Conservation (phyloP, 2,329 filamentous ascomycete genomes). For the Cadophora luteo-olivacea region DNA sequence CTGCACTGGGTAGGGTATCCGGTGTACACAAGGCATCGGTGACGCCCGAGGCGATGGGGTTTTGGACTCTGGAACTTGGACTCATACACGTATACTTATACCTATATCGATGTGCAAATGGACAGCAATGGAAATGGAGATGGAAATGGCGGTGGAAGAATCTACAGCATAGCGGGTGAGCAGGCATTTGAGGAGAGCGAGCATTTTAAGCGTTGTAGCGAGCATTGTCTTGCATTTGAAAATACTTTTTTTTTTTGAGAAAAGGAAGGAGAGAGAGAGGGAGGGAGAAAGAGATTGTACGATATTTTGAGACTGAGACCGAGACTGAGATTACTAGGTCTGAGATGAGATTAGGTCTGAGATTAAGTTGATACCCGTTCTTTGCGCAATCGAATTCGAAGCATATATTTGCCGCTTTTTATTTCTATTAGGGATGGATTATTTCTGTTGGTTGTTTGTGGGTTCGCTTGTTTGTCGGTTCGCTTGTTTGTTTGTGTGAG, state of each 20-base stretch:
- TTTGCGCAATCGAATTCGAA: slow-evolving; percentile 1
- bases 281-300: not conserved
- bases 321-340: too few relatives aligned
- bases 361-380: slow-evolving; percentile 10
- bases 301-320: not conserved
- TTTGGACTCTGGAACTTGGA: too few relatives aligned
- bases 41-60: too few relatives aligned
- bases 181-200: not conserved
- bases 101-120: not conserved
- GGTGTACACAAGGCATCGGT: too few relatives aligned
- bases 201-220: not conserved
- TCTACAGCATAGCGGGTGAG: not conserved
- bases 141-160: not conserved
- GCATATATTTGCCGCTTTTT: not conserved
- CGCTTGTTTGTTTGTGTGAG: too few relatives aligned
- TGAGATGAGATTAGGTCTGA: not conserved
- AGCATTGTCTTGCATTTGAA: not conserved
- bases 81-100: not conserved
- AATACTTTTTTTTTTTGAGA: not conserved
- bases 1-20: too few relatives aligned
- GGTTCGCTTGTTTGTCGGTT: too few relatives aligned
- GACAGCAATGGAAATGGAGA: too few relatives aligned
- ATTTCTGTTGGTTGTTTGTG: too few relatives aligned
- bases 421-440: too few relatives aligned
- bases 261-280: too few relatives aligned